Evolutionary conservation across 2,329 filamentous ascomycete species (phyloP).

Genomic region (Trichoderma arundinaceum): DNA sequence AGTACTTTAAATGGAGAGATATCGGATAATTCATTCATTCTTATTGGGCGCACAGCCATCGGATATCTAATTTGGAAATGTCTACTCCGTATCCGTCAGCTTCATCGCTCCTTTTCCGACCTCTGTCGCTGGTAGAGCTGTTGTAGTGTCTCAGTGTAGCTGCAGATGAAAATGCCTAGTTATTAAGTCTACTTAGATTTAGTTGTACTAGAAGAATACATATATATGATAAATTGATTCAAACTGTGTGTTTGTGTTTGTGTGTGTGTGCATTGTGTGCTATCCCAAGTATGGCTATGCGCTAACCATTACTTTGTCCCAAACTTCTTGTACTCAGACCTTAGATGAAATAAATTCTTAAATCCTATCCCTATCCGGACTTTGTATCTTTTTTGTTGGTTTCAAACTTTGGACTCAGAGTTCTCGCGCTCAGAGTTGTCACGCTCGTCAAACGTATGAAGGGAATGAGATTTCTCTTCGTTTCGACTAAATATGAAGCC

Average conservation of each 20-base stretch:
- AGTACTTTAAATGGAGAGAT: too few species aligned
- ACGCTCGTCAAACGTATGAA: background rate
- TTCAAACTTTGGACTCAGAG: background rate
- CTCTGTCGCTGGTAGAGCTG: background rate
- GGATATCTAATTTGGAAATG: background rate
- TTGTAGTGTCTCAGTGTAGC: background rate
- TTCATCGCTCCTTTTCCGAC: background rate
- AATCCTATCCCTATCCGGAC: too few species aligned
- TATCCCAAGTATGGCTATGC: too few species aligned
- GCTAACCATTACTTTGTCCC: too few species aligned
- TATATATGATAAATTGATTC: too few species aligned
- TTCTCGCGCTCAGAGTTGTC: background rate
- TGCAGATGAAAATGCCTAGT: too few species aligned
- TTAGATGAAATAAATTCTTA: too few species aligned
- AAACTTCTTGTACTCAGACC: too few species aligned
- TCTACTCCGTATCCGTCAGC: background rate
- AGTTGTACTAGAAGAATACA: too few species aligned
- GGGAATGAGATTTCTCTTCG: background rate
- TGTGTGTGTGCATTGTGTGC: too few species aligned
- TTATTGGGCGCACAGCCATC: background rate
- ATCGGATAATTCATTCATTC: background rate
- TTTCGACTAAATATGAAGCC: slow-evolving; percentile 38
- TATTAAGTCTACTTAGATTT: too few species aligned
- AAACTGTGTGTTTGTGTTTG: too few species aligned
- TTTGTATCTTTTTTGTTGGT: background rate